These are phyloP conservation scores for Pedinophyceae sp. DNA, from an alignment of 139 green algal species.

Conservation along the genomic window DNA sequence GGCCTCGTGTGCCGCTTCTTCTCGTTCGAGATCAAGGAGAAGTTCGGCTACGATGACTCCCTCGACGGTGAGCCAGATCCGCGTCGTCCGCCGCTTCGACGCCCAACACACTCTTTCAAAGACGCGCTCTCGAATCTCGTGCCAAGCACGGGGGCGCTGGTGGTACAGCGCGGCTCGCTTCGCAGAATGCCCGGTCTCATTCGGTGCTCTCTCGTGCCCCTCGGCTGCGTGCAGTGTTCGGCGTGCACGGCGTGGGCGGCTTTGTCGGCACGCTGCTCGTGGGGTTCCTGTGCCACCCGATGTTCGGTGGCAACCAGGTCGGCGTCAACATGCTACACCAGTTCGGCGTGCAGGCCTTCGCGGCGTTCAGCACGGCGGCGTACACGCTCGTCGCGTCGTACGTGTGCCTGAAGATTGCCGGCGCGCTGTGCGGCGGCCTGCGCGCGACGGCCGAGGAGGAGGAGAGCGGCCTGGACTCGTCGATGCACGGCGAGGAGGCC, in stretches of 20 bases:
- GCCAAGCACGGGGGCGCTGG: no score
- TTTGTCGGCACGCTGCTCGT: conserved; percentile 16
- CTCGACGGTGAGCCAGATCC: no score
- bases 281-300: conserved; percentile 1
- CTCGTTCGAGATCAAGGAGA: conserved; percentile 15
- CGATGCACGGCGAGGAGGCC: conserved; percentile 6
- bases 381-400: conserved; percentile 15
- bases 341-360: conserved; percentile 8
- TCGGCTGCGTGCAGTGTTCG: no score
- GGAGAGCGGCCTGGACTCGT: conserved; percentile 8
- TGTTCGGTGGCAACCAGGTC: conserved; percentile 12
- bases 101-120: not conserved
- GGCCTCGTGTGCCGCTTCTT: conserved; percentile 19
- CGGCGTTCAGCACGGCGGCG: conserved; percentile 3
- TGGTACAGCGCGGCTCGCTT: not conserved
- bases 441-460: conserved; percentile 11
- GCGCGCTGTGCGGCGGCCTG: conserved; percentile 6
- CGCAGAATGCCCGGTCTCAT: not conserved
- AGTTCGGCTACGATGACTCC: conserved; percentile 24
- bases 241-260: conserved; percentile 24
- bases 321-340: conserved; percentile 10
- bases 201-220: conserved; percentile 6
- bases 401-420: conserved; percentile 8
- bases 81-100: not conserved
- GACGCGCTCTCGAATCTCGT: no score